These are phyloP conservation scores for Yamadazyma phyllophila DNA, from an alignment of 805 yeast genomes.

Conservation along the genomic window DNA sequence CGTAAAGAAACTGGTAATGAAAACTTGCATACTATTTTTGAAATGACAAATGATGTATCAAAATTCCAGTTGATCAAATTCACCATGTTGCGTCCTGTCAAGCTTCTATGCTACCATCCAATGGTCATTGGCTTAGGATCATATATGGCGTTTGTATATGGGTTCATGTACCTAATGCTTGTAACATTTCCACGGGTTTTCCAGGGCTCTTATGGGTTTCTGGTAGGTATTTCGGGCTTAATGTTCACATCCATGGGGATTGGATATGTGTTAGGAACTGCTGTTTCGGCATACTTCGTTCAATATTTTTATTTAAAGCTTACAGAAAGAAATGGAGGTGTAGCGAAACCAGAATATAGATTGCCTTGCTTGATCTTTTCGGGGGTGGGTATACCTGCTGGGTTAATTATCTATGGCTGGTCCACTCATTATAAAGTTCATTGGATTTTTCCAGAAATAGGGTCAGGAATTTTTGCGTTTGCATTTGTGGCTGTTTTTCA, in stretches of 20 bases:
- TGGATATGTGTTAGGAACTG: constrained; percentile 32
- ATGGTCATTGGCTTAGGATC: constrained; percentile 40
- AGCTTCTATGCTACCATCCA: constrained; percentile 33
- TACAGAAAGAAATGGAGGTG: constrained; percentile 28
- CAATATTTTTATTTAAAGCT: constrained; percentile 25
- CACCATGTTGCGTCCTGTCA: constrained; percentile 32
- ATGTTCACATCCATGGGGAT: constrained; percentile 41
- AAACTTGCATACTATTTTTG: constrained; percentile 38
- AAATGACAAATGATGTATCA: constrained; percentile 25
- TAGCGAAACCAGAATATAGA: constrained; percentile 36
- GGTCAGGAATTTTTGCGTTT: constrained; percentile 36
- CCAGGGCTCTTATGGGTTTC: constrained; percentile 29
- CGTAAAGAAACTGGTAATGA: constrained; percentile 34
- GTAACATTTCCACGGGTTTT: constrained; percentile 37
- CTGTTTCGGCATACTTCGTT: constrained; percentile 28
- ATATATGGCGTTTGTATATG: constrained; percentile 42
- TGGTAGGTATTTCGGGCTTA: constrained; percentile 30
- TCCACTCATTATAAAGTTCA: constrained; percentile 32
- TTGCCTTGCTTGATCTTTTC: constrained; percentile 35
- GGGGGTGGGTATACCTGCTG: constrained; percentile 33
- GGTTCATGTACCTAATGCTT: constrained; percentile 42
- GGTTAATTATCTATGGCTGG: constrained; percentile 43
- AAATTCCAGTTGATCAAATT: constrained; percentile 15
- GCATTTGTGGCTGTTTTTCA: constrained; percentile 38
- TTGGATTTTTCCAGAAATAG: constrained; percentile 40